Conservation (phyloP, 2,329 filamentous ascomycete species). For the Cucurbitaria berberidis region DNA sequence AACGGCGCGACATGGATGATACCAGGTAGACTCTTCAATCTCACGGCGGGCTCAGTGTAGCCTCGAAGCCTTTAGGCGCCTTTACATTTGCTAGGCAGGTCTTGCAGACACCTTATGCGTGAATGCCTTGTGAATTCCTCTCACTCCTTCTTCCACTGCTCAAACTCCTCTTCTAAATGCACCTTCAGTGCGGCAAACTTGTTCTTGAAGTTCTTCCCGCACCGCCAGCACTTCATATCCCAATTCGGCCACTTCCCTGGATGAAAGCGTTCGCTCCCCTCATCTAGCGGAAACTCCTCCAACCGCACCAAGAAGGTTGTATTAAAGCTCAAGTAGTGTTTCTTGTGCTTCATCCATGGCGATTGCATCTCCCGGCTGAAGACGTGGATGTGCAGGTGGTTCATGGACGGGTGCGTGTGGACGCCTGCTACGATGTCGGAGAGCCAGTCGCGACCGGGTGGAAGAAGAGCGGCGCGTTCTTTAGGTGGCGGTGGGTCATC, state of each 20-base stretch:
- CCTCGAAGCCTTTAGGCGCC: not conserved
- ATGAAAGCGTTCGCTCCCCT: constrained; percentile 68
- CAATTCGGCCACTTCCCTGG: constrained; percentile 66
- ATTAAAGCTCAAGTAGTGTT: constrained; percentile 92
- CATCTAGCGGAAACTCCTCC: constrained; percentile 76
- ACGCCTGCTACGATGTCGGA: constrained; percentile 77
- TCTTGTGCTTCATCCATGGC: constrained; percentile 73
- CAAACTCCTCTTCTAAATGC: constrained; percentile 78
- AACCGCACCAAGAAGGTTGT: constrained; percentile 83
- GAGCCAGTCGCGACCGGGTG: constrained; percentile 78
- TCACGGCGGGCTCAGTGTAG: not conserved
- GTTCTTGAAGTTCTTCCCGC: constrained; percentile 74
- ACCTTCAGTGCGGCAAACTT: constrained; percentile 75
- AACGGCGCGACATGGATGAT: not conserved
- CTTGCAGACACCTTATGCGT: not conserved
- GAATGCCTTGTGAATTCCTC: no score
- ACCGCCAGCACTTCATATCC: constrained; percentile 85
- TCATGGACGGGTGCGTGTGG: constrained; percentile 90
- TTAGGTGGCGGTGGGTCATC: constrained; percentile 44
- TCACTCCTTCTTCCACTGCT: constrained; percentile 67
- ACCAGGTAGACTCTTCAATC: not conserved
- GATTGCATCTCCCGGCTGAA: constrained; percentile 80
- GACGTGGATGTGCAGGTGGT: constrained; percentile 88
- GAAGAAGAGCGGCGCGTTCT: constrained; percentile 53
- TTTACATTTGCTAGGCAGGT: not conserved